These are phyloP conservation scores for Draba incana DNA, from an alignment of 345 rosid genomes.

Conservation along the genomic window DNA sequence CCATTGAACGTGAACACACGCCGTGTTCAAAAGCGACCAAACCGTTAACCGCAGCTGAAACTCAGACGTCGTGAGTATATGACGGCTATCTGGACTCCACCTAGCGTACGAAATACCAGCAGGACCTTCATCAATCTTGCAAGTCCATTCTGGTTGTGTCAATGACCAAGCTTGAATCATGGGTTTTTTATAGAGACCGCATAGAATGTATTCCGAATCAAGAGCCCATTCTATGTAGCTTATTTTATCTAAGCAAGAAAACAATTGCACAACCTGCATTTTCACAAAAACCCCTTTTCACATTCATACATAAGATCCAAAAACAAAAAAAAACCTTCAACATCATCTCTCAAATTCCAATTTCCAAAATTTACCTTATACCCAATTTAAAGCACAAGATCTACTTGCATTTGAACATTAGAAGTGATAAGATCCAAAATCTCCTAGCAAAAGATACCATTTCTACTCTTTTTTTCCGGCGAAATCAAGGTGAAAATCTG, in stretches of 20 bases:
- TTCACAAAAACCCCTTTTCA: neutral
- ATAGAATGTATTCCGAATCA: constrained; percentile 92
- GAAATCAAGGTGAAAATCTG: constrained; percentile 2
- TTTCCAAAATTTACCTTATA: constrained; percentile 6
- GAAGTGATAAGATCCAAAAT: constrained; percentile 29
- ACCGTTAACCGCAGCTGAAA: constrained; percentile 89
- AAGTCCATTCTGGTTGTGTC: constrained; percentile 94
- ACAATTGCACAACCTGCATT: constrained; percentile 93
- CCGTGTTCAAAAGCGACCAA: constrained; percentile 92
- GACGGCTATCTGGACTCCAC: constrained; percentile 99
- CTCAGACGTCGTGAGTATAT: constrained; percentile 88
- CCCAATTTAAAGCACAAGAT: constrained; percentile 10
- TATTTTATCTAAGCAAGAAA: constrained; percentile 96
- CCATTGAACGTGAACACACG: constrained; percentile 95
- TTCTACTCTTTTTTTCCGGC: neutral
- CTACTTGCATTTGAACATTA: constrained; percentile 33
- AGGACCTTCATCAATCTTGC: constrained; percentile 97
- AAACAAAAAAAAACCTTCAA: constrained; percentile 9
- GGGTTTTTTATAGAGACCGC: constrained; percentile 85
- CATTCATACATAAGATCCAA: constrained; percentile 28
- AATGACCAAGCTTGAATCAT: constrained; percentile 98
- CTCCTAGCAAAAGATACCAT: neutral
- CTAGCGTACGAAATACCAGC: constrained; percentile 96
- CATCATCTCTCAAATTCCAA: constrained; percentile 6
- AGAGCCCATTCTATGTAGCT: constrained; percentile 98